A percentile compares a stretch with the other conserved stretches of the same genome.
phyloP scores from a whole-genome alignment of 306 rosid species.

The Malus sieversii region DNA sequence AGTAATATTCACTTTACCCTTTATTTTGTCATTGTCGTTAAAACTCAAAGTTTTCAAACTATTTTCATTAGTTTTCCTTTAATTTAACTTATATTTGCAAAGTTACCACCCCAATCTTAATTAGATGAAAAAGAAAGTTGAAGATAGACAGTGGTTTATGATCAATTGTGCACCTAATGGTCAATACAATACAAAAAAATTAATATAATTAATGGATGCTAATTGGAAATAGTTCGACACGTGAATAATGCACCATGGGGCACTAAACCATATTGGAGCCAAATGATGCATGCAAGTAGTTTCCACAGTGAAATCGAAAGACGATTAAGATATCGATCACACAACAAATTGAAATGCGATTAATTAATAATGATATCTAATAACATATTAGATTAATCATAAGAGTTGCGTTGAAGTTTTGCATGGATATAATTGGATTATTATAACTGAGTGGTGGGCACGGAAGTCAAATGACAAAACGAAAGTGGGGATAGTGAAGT shows the following conservation, averaged over 20 bases:
- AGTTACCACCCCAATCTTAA: neutral
- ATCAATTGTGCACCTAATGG: neutral
- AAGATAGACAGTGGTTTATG: neutral
- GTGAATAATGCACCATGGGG: neutral
- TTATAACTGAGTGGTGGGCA: neutral
- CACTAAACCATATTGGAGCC: neutral
- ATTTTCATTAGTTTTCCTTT: no score
- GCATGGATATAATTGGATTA: neutral
- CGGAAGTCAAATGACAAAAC: neutral
- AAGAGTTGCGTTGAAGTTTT: neutral
- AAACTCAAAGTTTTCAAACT: no score
- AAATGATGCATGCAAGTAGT: neutral
- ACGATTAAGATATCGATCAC: neutral
- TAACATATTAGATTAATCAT: neutral
- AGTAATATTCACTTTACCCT: no score
- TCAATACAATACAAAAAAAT: neutral
- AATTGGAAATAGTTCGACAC: neutral
- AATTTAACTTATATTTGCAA: no score
- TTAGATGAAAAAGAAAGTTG: neutral
- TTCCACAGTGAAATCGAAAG: no score
- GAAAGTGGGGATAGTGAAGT: conserved; percentile 4
- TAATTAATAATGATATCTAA: neutral
- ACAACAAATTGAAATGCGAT: neutral
- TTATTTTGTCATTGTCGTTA: no score
- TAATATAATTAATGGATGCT: neutral